Evolutionary conservation across 306 rosid genomes (phyloP).

Genomic region (Oxytropis ochrocephala): DNA sequence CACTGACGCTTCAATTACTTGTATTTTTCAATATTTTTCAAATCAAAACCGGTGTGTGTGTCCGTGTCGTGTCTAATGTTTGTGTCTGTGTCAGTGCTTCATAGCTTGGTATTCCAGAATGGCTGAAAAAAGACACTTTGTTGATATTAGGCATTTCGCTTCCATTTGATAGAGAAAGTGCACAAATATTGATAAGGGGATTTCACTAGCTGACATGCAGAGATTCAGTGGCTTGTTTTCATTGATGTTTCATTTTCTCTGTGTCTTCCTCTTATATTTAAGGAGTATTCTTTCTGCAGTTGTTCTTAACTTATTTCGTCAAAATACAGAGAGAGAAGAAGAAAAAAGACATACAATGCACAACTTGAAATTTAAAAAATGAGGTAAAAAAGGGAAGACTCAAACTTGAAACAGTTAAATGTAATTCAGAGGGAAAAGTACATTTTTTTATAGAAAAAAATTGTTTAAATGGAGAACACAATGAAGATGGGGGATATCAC

Average conservation of each 20-base stretch:
- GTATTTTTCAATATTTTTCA: no score
- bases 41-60: no score
- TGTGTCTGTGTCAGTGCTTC: no score
- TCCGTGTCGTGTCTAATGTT: no score
- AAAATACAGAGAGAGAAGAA: not conserved
- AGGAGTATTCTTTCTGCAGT: not conserved
- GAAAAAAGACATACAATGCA: not conserved
- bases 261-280: not conserved
- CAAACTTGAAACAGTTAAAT: not conserved
- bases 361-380: not conserved
- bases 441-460: slow-evolving; percentile 8
- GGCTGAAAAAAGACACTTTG: no score
- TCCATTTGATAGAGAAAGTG: not conserved
- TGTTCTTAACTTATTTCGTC: not conserved
- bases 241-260: not conserved
- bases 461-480: not conserved
- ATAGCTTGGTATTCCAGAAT: no score
- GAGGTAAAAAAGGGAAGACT: not conserved
- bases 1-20: no score
- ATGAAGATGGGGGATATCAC: not conserved
- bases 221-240: not conserved
- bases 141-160: not conserved
- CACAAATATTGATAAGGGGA: not conserved
- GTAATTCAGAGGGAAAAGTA: not conserved
- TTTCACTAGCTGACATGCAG: not conserved